A percentile compares a stretch with the other conserved stretches of the same genome.
These are phyloP conservation scores for Elsinoe necatrix DNA, from an alignment of 2,329 filamentous ascomycete species.

Conservation along the genomic window DNA sequence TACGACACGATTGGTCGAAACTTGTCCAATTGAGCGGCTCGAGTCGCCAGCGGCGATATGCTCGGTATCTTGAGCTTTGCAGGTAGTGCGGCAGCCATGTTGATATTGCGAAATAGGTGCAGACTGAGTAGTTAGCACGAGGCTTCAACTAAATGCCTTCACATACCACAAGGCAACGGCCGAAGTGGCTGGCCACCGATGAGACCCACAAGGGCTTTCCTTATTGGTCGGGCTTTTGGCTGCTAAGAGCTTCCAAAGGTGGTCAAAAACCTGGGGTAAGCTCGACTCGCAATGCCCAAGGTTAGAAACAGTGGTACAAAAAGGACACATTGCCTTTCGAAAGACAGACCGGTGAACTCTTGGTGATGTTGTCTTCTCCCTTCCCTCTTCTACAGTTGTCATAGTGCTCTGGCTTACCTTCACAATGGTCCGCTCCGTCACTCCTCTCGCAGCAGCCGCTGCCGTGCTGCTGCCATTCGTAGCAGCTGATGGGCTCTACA, in stretches of 20 bases:
- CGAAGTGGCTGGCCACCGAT: neutral
- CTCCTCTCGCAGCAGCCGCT: conserved; percentile 41
- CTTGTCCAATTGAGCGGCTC: conserved; percentile 74
- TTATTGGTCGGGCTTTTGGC: conserved; percentile 1
- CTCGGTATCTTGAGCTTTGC: conserved; percentile 60
- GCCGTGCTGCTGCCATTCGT: conserved; percentile 58
- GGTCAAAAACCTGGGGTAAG: conserved; percentile 11
- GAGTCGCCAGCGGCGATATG: conserved; percentile 72
- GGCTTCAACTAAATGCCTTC: neutral
- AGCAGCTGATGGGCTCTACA: conserved; percentile 63
- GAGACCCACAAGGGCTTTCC: neutral
- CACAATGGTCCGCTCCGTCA: conserved; percentile 17
- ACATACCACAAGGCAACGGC: neutral
- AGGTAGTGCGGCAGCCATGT: conserved; percentile 66
- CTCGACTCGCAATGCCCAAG: conserved; percentile 12
- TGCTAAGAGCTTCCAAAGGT: neutral
- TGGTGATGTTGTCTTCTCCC: neutral
- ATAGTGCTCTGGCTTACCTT: neutral
- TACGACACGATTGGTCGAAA: conserved; percentile 85
- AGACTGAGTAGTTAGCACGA: neutral
- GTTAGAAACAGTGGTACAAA: conserved; percentile 11
- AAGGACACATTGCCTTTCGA: conserved; percentile 20
- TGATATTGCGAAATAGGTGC: conserved; percentile 18
- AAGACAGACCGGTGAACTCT: neutral
- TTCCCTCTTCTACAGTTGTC: neutral